phyloP scores from a whole-genome alignment of 176 grass and related monocot species.

The Lolium multiflorum region DNA sequence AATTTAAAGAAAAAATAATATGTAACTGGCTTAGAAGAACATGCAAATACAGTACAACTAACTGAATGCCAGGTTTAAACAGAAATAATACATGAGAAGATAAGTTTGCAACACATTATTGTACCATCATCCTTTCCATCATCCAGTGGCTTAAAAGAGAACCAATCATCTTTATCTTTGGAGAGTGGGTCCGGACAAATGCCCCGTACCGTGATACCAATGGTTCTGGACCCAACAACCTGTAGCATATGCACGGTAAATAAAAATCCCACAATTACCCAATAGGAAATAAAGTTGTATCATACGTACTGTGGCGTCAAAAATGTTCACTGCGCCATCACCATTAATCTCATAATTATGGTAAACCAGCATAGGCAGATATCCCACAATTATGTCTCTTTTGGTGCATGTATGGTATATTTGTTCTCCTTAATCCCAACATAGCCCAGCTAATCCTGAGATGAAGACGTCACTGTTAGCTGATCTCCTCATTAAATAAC shows the following conservation, averaged over 20 bases:
- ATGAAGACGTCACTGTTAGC: no score
- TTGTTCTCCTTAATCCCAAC: no score
- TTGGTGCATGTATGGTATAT: no score
- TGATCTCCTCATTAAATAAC: no score
- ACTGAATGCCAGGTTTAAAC: conserved; percentile 14
- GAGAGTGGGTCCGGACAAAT: conserved; percentile 71
- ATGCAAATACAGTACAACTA: conserved; percentile 13
- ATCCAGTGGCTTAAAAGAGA: conserved; percentile 66
- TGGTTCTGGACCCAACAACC: conserved; percentile 79
- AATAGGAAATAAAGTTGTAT: conserved; percentile 16
- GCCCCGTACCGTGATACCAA: conserved; percentile 73
- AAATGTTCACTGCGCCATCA: no score
- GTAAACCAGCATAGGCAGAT: no score
- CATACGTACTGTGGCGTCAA: no score
- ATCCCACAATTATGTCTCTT: no score
- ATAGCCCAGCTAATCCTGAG: no score
- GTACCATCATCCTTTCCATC: conserved; percentile 71
- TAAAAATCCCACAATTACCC: not conserved
- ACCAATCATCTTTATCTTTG: conserved; percentile 76
- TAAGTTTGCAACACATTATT: conserved; percentile 53
- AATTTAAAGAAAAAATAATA: conserved; percentile 18
- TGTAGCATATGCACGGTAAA: conserved; percentile 14
- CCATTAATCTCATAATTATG: no score
- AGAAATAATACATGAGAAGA: conserved; percentile 22
- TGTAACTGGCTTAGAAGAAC: not conserved